Base-by-base conservation (phyloP, 495 filamentous ascomycete genomes). In the Xylaria bambusicola region DNA sequence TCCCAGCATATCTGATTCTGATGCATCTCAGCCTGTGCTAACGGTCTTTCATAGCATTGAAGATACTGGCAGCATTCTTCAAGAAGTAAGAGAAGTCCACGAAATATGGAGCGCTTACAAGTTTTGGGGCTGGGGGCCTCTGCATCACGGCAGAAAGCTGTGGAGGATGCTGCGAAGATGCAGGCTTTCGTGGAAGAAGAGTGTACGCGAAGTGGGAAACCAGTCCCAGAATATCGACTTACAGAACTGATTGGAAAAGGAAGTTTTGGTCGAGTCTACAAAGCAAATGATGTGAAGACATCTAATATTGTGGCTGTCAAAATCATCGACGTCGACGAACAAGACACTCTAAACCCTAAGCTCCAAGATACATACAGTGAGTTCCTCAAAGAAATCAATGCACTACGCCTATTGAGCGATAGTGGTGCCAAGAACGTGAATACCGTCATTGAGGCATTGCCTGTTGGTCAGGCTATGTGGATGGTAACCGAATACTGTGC, bases 401-500 rank as follows among this genome's bases (percentile, higher is more conserved):
- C 93, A 6, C 81, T 98, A 61, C 89, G 90, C 63, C 84, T 92
- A 55, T 83, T 97, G 12, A 90, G 88, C 66, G 90, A 94, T 61
- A 84, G 83, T 48, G 88, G 88, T 21, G 93, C 92, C 1, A 86
- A 88, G 64, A 97, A 97, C 66, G 89, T 98, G 71, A 98, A 96
- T 66, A 85, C 88, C 54, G 84, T 96, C 20, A 87, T 93, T 66
- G 92, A 95, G 61, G 92, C 91, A 1, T 84, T 96, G 44, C 86
- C 91, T 1, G 86, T 97, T 26, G 90, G 93, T 44, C 85, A 89
- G 51, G 85, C 93, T 62, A 83, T 98, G 73, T 98, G 94, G 94
- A 86, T 98, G 73, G 87, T 97, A 56, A 95, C 89, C 57, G 94
- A 98, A 66, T 96, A 96, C 71, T 96, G 92, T 63, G 92, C 91